Percentiles rank a stretch among this genome's conserved stretches.
Conservation (phyloP, 1,139 yeast genomes). For the Hyphopichia pseudoburtonii region DNA sequence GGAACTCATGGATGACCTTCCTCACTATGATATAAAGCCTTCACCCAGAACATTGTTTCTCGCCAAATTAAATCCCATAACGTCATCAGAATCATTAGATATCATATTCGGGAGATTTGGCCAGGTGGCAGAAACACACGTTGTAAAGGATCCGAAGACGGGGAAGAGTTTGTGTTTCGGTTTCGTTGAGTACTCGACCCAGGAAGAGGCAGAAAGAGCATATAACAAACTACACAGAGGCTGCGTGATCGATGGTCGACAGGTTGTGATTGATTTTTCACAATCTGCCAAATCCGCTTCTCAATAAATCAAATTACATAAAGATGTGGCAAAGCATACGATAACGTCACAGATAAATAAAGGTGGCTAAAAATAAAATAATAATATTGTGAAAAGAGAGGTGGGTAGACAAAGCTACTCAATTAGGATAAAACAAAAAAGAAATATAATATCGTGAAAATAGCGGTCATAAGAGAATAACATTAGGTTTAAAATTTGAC, state of each 20-base stretch:
- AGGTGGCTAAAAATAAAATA: constrained; percentile 6
- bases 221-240: constrained; percentile 56
- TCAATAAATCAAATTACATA: constrained; percentile 10
- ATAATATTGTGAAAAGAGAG: too few relatives aligned
- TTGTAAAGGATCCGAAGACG: constrained; percentile 39
- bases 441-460: constrained; percentile 5
- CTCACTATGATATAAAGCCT: constrained; percentile 58
- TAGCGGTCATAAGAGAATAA: constrained; percentile 6
- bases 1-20: constrained; percentile 66
- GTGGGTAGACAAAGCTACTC: background rate
- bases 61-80: constrained; percentile 62
- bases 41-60: constrained; percentile 62
- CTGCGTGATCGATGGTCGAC: constrained; percentile 61
- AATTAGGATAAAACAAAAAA: constrained; percentile 4
- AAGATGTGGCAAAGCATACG: too few relatives aligned
- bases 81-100: constrained; percentile 53
- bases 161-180: constrained; percentile 59
- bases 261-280: constrained; percentile 67
- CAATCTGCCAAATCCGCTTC: constrained; percentile 54
- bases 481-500: constrained; percentile 1
- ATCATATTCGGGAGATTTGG: constrained; percentile 64
- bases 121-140: constrained; percentile 47
- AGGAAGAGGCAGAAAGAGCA: constrained; percentile 56
- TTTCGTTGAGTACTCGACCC: constrained; percentile 54
- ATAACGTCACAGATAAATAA: too few relatives aligned